A percentile compares a stretch with the other conserved stretches of the same genome.
Evolutionary conservation across 1,284 basidiomycete species (phyloP).

Genomic region (Apiotrichum porosum): DNA sequence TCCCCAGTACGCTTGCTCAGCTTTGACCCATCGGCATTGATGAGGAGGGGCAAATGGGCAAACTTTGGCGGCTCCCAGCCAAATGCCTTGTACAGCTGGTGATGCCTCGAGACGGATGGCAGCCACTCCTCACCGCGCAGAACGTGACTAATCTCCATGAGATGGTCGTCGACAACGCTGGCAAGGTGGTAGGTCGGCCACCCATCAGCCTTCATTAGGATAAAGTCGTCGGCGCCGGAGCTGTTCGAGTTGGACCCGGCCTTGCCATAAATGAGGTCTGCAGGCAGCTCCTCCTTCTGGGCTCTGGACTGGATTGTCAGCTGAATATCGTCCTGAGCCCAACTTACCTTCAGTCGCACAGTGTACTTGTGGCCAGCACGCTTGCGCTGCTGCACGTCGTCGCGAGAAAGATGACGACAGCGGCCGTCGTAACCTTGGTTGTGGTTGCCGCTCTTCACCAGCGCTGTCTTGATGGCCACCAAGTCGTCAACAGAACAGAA

Average conservation of each 20-base stretch:
- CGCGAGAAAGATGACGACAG: slow-evolving; percentile 76
- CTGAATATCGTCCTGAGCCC: neutral
- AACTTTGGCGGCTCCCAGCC: slow-evolving; percentile 70
- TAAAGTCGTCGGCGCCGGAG: slow-evolving; percentile 66
- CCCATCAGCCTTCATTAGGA: slow-evolving; percentile 84
- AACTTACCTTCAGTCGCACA: slow-evolving; percentile 76
- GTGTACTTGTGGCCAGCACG: slow-evolving; percentile 70
- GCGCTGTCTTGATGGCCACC: slow-evolving; percentile 59
- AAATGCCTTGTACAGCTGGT: slow-evolving; percentile 80
- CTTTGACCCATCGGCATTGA: slow-evolving; percentile 88
- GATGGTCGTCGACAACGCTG: slow-evolving; percentile 89
- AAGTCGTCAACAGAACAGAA: slow-evolving; percentile 78
- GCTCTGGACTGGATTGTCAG: slow-evolving; percentile 15
- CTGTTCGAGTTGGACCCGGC: slow-evolving; percentile 22
- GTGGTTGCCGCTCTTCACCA: slow-evolving; percentile 66
- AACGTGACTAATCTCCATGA: slow-evolving; percentile 95
- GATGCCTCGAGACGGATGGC: slow-evolving; percentile 85
- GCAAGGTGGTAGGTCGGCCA: slow-evolving; percentile 98
- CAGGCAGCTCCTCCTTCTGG: slow-evolving; percentile 17
- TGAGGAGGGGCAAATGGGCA: slow-evolving; percentile 83
- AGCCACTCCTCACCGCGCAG: slow-evolving; percentile 98
- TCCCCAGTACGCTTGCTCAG: slow-evolving; percentile 92
- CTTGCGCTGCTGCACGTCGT: slow-evolving; percentile 71
- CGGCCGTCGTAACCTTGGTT: slow-evolving; percentile 71
- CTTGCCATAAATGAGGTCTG: slow-evolving; percentile 32